phyloP scores from a whole-genome alignment of 2,329 filamentous ascomycete genomes.

The Cladosporium halotolerans region DNA sequence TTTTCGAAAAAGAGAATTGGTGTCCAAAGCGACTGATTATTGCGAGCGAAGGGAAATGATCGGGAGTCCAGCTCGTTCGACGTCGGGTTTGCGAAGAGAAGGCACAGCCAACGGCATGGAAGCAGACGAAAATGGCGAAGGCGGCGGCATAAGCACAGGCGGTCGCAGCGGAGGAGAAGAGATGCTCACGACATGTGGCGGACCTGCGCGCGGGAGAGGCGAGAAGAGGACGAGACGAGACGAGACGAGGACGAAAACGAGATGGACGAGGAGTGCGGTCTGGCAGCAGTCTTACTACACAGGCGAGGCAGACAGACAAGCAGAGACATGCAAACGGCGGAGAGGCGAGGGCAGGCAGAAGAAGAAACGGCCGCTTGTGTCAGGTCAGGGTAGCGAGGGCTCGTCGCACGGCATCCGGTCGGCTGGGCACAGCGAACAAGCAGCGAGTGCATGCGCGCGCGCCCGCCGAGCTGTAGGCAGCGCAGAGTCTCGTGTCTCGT shows the following conservation, averaged over 20 bases:
- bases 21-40: background rate
- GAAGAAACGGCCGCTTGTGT: slow-evolving; percentile 7
- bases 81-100: background rate
- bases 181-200: slow-evolving; percentile 7
- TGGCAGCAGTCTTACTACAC: too few relatives aligned
- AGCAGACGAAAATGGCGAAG: background rate
- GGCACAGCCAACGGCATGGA: slow-evolving; percentile 4
- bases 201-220: background rate
- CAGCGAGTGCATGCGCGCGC: too few relatives aligned
- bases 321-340: background rate
- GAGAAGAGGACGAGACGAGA: background rate
- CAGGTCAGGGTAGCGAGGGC: background rate
- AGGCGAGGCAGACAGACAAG: background rate
- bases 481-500: too few relatives aligned
- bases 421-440: too few relatives aligned
- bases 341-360: background rate
- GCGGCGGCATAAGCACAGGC: background rate
- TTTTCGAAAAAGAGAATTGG: background rate
- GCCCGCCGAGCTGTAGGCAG: too few relatives aligned
- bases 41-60: background rate
- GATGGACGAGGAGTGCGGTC: too few relatives aligned
- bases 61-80: slow-evolving; percentile 9
- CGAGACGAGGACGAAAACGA: background rate
- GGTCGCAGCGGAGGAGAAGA: background rate
- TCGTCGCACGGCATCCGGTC: background rate